Base-by-base conservation (phyloP, 2,329 filamentous ascomycete species). In the Grosmannia huntii region DNA sequence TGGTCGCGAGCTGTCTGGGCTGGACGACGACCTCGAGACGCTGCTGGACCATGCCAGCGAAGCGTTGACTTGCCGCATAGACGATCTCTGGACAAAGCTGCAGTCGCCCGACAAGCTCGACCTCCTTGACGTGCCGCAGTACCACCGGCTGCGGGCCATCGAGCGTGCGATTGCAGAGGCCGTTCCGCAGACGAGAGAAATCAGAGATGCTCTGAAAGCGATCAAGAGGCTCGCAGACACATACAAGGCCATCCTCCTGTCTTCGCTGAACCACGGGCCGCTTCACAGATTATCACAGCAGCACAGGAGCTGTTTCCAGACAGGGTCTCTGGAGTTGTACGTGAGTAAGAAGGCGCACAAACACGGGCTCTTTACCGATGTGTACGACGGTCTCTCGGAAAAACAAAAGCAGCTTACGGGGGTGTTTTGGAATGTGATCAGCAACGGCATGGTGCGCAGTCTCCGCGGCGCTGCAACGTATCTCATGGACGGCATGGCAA, bases 21-120 rank as follows among this genome's bases (percentile, higher is more conserved):
- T 80, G 56, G 73, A 81, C 57, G 70, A 73, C 14, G 82, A 84
- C 57, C 75, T 84, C 2, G 78, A 84, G 62, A 68, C 67, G 38
- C 64, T 68, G 7, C 59, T 71, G 10, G 68, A 69, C 52, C 81
- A 85, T 65, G 81, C 82, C 9, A 78, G 78, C 25, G 75, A 75
- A 28, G 73, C 72, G 10, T 72, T 85, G 48, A 67, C 76, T 2
- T 76, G 78, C 11, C 72, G 80, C 9, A 69, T 83, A 19, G 5
- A 11, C n/a, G 31, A n/a, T 2, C 6, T 28, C 2, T 41, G 28
- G n/a, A 12, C 38, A 3, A 14, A 41, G 23, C 44, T 58, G 31
- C 28, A 5, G 5, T n/a, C 53, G 3, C 14, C 41, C 11, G 12
- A 25, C 38, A 33, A 27, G 38, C 23, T 36, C 14, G 19, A 44